Evolutionary conservation across 1,284 basidiomycete species (phyloP), one percentile per base, ranked within the genome.

Genomic region (Ceratorhiza oryzae-sativae): DNA sequence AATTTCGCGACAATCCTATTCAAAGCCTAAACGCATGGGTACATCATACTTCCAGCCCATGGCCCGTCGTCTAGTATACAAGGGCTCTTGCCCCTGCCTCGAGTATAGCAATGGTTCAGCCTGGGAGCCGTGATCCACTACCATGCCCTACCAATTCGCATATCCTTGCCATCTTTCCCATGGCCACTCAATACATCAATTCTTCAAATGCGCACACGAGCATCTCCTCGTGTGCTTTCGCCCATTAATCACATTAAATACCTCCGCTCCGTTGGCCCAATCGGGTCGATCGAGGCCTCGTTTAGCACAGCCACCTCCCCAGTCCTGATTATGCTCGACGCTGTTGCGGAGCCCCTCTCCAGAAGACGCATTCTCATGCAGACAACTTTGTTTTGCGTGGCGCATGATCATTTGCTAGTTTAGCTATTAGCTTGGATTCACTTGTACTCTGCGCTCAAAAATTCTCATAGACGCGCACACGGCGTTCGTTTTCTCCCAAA

Each of bases 231-330:
- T 51, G 48, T 34, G 20, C 25, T 32, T 34, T 18, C 51, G 34
- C 32, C n/a, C 32, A 39, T 39, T 58, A 58, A 58, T 58, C 56
- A 58, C 56, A 58, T 41, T 20, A 41, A 58, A 39, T 58, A 25
- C 55, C 56, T 41, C 56, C 56, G 56, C 13, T 27, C n/a, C 30
- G 51, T 45, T 55, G 56, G 56, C 36, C 56, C 56, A 58, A 58
- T 41, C 56, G 56, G 53, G 30, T 56, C 53, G 32, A 34, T 53
- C 49, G 25, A 53, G 49, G 42, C n/a, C 34, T 4, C 56, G 2
- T 12, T 23, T 3, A 2, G 56, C 56, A 58, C 56, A 58, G 56
- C 56, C 56, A 58, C 56, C 2, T 20, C 56, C 56, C 34, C 56
- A 12, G 36, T 58, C 20, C n/a, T 25, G 18, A 36, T 58, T 58